phyloP scores from a whole-genome alignment of 2,329 filamentous ascomycete genomes.

The Ophiobolus disseminans region DNA sequence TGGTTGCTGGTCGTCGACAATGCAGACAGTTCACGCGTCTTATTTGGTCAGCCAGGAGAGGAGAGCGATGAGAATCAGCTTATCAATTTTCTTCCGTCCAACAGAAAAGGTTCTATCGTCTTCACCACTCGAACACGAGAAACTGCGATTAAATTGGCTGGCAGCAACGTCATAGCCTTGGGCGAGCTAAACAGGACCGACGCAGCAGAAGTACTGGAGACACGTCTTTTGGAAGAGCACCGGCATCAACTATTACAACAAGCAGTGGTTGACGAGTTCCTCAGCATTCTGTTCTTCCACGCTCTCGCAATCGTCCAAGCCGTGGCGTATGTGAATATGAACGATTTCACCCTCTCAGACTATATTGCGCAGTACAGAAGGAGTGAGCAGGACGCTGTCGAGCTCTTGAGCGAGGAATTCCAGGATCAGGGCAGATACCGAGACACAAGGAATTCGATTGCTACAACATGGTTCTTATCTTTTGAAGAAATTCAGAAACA shows the following conservation, averaged over 20 bases:
- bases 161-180: conserved; percentile 23
- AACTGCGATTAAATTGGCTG: conserved; percentile 13
- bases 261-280: conserved; percentile 23
- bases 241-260: conserved; percentile 5
- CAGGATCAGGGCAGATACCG: conserved; percentile 41
- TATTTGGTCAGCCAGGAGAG: conserved; percentile 21
- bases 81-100: conserved; percentile 42
- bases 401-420: conserved; percentile 43
- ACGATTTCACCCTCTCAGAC: conserved; percentile 5
- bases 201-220: conserved; percentile 10
- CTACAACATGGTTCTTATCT: conserved; percentile 43
- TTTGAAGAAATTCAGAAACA: conserved; percentile 11
- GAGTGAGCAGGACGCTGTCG: conserved; percentile 32
- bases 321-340: conserved; percentile 37
- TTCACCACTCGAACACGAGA: conserved; percentile 32
- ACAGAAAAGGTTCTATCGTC: conserved; percentile 36
- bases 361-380: conserved; percentile 19
- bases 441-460: conserved; percentile 41
- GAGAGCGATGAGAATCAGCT: conserved; percentile 6
- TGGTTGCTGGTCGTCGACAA: conserved; percentile 59
- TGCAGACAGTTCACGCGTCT: conserved; percentile 49
- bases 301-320: conserved; percentile 3
- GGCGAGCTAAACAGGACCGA: conserved; percentile 18
- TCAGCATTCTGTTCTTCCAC: conserved; percentile 28
- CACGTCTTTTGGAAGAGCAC: conserved; percentile 4